These are phyloP conservation scores for Candida coquimbonensis DNA, from an alignment of 805 yeast species.

Conservation along the genomic window DNA sequence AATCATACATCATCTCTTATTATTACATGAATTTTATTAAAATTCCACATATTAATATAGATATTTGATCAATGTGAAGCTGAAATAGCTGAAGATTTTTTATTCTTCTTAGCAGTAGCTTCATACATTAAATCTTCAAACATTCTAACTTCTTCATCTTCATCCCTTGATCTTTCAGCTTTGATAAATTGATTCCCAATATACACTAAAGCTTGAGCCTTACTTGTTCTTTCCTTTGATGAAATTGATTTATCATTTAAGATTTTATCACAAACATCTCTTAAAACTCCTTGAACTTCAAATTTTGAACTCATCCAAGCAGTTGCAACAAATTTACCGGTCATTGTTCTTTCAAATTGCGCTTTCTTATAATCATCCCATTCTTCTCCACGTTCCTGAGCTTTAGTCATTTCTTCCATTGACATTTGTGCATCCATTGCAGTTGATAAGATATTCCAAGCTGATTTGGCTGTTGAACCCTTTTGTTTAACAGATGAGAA, in stretches of 20 bases:
- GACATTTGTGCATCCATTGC: conserved; percentile 85
- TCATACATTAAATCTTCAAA: conserved; percentile 92
- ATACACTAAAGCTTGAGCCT: conserved; percentile 73
- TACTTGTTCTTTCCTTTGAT: conserved; percentile 52
- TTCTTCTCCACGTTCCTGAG: conserved; percentile 50
- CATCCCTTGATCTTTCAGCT: conserved; percentile 74
- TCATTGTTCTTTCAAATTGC: conserved; percentile 72
- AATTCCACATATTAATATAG: no score
- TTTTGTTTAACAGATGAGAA: conserved; percentile 77
- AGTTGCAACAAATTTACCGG: conserved; percentile 87
- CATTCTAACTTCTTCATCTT: conserved; percentile 84
- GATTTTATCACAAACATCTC: conserved; percentile 77
- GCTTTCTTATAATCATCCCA: conserved; percentile 55
- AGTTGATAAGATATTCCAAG: conserved; percentile 71
- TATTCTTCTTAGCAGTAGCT: conserved; percentile 36
- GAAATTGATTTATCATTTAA: conserved; percentile 61
- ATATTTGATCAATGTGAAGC: no score
- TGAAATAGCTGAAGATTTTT: neutral
- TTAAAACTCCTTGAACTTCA: conserved; percentile 73
- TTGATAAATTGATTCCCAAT: conserved; percentile 64
- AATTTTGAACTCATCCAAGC: conserved; percentile 93
- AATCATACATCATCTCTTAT: no score
- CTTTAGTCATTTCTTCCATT: conserved; percentile 65
- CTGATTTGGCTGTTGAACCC: conserved; percentile 75
- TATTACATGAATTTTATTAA: no score